Percentiles rank a stretch among this genome's conserved stretches.
Conservation (phyloP, 2,329 filamentous ascomycete genomes). For the Beauveria varroae region DNA sequence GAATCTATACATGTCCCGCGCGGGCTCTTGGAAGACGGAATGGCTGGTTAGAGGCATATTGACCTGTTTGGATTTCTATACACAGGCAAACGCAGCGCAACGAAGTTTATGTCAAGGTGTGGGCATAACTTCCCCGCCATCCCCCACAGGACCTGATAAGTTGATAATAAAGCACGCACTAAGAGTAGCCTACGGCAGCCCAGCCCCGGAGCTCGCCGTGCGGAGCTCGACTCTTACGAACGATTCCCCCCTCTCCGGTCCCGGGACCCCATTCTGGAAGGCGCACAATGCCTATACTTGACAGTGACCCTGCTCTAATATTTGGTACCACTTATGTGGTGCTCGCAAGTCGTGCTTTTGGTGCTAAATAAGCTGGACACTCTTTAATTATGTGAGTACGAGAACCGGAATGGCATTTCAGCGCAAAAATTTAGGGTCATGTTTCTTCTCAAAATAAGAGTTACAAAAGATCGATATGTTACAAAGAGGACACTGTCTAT, state of each 20-base stretch:
- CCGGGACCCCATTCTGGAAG: neutral
- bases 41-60: constrained; percentile 41
- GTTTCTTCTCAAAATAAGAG: too few species aligned
- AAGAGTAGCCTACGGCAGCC: neutral
- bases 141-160: neutral
- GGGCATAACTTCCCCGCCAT: neutral
- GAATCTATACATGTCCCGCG: constrained; percentile 53
- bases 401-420: too few species aligned
- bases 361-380: too few species aligned
- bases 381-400: too few species aligned
- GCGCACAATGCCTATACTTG: neutral
- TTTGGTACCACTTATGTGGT: neutral
- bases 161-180: neutral
- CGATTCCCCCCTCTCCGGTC: neutral
- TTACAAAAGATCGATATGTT: too few species aligned
- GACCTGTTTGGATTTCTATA: neutral
- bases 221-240: neutral
- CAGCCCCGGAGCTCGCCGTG: neutral
- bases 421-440: too few species aligned
- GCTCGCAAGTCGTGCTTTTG: too few species aligned
- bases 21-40: constrained; percentile 38
- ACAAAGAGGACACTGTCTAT: too few species aligned
- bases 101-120: neutral
- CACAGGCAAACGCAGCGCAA: too few species aligned
- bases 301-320: neutral